Conservation (phyloP, 176 grass and related monocot genomes). For the Saccharum spontaneum region DNA sequence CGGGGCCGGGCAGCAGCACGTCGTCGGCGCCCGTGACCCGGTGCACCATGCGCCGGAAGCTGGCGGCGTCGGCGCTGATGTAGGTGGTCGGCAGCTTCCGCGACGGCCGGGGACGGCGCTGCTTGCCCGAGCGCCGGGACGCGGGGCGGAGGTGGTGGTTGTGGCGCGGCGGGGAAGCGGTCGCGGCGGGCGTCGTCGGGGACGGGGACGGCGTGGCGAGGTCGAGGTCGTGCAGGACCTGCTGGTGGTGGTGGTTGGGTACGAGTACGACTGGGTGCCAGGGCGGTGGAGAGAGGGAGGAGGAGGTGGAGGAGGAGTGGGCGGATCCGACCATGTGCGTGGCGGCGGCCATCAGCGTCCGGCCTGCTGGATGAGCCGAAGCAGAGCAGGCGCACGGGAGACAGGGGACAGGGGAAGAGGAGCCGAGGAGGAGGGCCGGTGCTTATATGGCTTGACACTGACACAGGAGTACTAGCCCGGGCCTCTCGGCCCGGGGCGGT, state of each 20-base stretch:
- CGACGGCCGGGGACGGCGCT: background rate
- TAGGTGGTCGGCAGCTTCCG: conserved; percentile 39
- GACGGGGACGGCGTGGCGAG: background rate
- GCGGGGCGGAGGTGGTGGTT: background rate
- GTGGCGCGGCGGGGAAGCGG: no score
- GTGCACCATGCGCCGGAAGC: conserved; percentile 54
- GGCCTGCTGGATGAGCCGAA: background rate
- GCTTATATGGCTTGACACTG: no score
- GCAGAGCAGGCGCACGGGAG: no score
- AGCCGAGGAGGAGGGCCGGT: no score
- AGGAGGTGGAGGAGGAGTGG: background rate
- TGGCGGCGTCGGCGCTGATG: conserved; percentile 45
- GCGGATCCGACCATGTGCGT: no score
- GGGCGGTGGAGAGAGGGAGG: no score
- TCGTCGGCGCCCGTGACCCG: conserved; percentile 41
- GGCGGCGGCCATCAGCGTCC: background rate
- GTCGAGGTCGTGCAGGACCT: background rate
- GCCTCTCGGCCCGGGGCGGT: no score
- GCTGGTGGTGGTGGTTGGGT: background rate
- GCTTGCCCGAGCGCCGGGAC: background rate
- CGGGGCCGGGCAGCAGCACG: no score
- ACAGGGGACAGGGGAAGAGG: no score
- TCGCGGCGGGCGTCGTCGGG: no score
- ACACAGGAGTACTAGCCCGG: no score
- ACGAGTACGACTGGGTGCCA: background rate